phyloP scores from a whole-genome alignment of 2,329 filamentous ascomycete species.

The Byssochlamys sp. region DNA sequence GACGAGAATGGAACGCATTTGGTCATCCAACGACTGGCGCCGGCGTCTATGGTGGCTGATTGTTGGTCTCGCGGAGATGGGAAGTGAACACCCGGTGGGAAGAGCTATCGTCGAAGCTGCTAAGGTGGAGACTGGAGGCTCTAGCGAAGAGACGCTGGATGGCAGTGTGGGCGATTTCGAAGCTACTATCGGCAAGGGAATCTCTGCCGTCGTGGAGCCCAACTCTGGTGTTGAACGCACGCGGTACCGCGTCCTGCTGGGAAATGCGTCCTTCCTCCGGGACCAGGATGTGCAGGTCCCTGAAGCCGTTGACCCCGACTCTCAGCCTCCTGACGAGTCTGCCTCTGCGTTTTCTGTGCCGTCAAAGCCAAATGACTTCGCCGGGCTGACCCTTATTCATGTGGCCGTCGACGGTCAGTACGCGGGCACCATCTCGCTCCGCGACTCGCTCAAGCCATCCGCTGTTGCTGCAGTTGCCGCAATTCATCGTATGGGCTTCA shows the following conservation, averaged over 20 bases:
- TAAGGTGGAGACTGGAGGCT: slow-evolving; percentile 64
- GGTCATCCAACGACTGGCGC: slow-evolving; percentile 59
- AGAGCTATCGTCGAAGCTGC: slow-evolving; percentile 71
- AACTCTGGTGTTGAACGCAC: slow-evolving; percentile 55
- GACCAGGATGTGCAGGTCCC: slow-evolving; percentile 55
- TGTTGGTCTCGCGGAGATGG: slow-evolving; percentile 87
- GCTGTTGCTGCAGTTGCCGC: slow-evolving; percentile 72
- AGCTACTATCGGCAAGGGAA: slow-evolving; percentile 72
- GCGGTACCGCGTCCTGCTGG: slow-evolving; percentile 71
- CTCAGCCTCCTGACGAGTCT: slow-evolving; percentile 15
- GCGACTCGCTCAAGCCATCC: slow-evolving; percentile 83
- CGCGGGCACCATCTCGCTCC: slow-evolving; percentile 70
- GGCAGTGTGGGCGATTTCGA: slow-evolving; percentile 79
- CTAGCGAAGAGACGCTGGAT: slow-evolving; percentile 63
- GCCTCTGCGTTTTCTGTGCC: slow-evolving; percentile 17
- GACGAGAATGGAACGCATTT: slow-evolving; percentile 55
- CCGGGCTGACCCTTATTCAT: slow-evolving; percentile 83
- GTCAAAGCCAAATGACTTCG: slow-evolving; percentile 28
- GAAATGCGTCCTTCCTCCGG: slow-evolving; percentile 68
- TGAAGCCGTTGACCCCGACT: slow-evolving; percentile 29
- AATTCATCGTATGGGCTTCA: slow-evolving; percentile 73
- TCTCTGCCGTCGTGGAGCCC: slow-evolving; percentile 73
- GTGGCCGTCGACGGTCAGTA: slow-evolving; percentile 76
- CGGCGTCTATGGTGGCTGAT: slow-evolving; percentile 87
- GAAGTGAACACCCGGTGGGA: slow-evolving; percentile 92